Conservation (phyloP, 2,329 filamentous ascomycete genomes). For the Talaromyces rugulosus region DNA sequence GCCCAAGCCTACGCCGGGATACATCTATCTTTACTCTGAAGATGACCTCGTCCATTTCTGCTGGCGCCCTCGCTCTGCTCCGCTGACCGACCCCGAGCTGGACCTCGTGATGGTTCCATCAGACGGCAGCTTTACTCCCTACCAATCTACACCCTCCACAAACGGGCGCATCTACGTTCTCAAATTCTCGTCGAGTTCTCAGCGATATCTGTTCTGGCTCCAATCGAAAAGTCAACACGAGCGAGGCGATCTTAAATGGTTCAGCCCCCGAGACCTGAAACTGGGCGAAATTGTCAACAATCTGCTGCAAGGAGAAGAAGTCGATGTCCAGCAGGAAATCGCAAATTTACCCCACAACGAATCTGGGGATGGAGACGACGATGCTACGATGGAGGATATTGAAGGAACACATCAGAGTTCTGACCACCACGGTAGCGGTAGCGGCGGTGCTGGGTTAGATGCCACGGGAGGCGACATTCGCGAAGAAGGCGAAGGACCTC, state of each 20-base stretch:
- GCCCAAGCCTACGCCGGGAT: conserved; percentile 69
- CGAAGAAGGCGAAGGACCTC: conserved; percentile 80
- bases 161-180: conserved; percentile 90
- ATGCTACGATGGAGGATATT: conserved; percentile 76
- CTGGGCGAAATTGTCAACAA: conserved; percentile 82
- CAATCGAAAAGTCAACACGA: conserved; percentile 81
- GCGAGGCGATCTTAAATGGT: conserved; percentile 67
- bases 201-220: conserved; percentile 92
- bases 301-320: conserved; percentile 82
- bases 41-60: conserved; percentile 97
- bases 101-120: conserved; percentile 91
- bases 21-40: conserved; percentile 87
- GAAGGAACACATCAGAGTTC: conserved; percentile 59
- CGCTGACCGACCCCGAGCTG: conserved; percentile 69
- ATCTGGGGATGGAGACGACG: conserved; percentile 58
- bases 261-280: conserved; percentile 80
- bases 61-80: conserved; percentile 77
- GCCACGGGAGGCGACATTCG: conserved; percentile 89
- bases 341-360: conserved; percentile 54
- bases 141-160: conserved; percentile 60
- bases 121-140: conserved; percentile 82
- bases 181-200: conserved; percentile 88
- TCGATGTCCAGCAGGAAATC: conserved; percentile 72
- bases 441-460: conserved; percentile 77
- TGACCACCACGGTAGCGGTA: conserved; percentile 57